Percentiles rank a stretch among this genome's conserved stretches.
Conservation (phyloP, 2,329 filamentous ascomycete genomes). For the Madurella mycetomatis region DNA sequence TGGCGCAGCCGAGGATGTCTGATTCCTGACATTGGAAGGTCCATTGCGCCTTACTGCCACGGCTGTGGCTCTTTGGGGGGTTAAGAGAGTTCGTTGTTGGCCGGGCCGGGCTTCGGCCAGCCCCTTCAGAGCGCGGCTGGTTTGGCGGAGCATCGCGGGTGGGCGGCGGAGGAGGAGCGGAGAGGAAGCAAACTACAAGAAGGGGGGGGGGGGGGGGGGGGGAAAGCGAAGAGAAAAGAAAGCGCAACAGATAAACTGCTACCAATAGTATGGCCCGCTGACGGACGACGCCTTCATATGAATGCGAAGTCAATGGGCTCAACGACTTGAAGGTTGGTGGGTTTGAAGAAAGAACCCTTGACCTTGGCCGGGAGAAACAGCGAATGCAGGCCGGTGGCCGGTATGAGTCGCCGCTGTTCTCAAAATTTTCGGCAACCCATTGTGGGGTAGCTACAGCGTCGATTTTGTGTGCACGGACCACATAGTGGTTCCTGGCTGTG, state of each 20-base stretch:
- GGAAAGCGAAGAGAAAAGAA: constrained; percentile 5
- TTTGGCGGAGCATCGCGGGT: constrained; percentile 46
- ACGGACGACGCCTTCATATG: constrained; percentile 15
- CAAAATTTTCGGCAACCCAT: constrained; percentile 18
- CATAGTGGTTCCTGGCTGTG: constrained; percentile 1
- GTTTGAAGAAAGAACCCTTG: constrained; percentile 16
- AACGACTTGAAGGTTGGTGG: constrained; percentile 2
- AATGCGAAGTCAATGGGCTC: constrained; percentile 19
- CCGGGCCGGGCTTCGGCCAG: constrained; percentile 35
- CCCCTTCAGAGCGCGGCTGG: constrained; percentile 44
- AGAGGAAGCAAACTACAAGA: constrained; percentile 12
- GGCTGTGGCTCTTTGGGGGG: constrained; percentile 35
- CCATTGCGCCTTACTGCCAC: constrained; percentile 38
- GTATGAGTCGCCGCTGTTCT: constrained; percentile 21
- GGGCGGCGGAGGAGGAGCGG: constrained; percentile 6
- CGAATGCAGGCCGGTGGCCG: constrained; percentile 8
- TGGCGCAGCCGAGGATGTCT: constrained; percentile 48
- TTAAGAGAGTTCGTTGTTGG: constrained; percentile 37
- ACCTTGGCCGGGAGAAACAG: constrained; percentile 13
- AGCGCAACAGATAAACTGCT: constrained; percentile 20
- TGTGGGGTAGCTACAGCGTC: constrained; percentile 21
- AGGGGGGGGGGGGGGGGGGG: background rate
- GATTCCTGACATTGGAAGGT: constrained; percentile 41
- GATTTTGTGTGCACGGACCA: constrained; percentile 18
- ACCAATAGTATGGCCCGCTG: background rate